Base-by-base conservation (phyloP, 306 rosid species). In the Prunus kanzakura region DNA sequence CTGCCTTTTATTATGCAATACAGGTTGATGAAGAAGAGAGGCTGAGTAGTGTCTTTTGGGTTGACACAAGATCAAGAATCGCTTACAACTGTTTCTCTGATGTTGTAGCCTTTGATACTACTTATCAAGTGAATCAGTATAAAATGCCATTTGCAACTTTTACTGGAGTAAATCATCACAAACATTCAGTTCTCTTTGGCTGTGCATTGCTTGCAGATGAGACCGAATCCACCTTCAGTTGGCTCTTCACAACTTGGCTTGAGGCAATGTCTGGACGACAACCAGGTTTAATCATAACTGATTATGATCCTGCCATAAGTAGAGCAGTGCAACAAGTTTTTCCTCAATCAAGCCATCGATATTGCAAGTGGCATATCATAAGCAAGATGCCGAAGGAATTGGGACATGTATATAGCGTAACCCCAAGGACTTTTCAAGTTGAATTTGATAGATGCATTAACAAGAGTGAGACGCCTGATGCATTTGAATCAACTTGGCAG, bases 21-120 rank as follows among this genome's bases (percentile, higher is more conserved):
- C 71, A 78, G 71, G 81, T 78, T 30, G 76, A 78, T 50, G 81
- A 60, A 78, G 81, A 78, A 32, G 80, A 70, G 52, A 13, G 64
- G 76, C 70, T 78, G 52, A 78, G 76, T 35, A 78, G 76, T 22
- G 56, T 71, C 57, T 78, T 71, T 63, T 71, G 82, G 76, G 77
- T 71, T 71, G 82, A 63, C 46, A 52, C 72, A 18, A 63, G 77
- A 71, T 71, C 77, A 35, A 71, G 67, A 64, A 71, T 78, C 12
- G 46, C 76, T 25, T 78, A 78, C 30, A 78, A 49, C 30, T 52
- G 38, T 54, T 78, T 78, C 67, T 62, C 58, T 38, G 72, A 71
- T 64, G 77, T 63, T 11, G 66, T 71, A 12, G 77, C 72, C 49
- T 78, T 78, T 41, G 72, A 71, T 71, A 71, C 72, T 23, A 64